Percentiles rank a stretch among this genome's conserved stretches.
phyloP scores from a whole-genome alignment of 768 basidiomycete genomes.

The Scleroderma bovista region DNA sequence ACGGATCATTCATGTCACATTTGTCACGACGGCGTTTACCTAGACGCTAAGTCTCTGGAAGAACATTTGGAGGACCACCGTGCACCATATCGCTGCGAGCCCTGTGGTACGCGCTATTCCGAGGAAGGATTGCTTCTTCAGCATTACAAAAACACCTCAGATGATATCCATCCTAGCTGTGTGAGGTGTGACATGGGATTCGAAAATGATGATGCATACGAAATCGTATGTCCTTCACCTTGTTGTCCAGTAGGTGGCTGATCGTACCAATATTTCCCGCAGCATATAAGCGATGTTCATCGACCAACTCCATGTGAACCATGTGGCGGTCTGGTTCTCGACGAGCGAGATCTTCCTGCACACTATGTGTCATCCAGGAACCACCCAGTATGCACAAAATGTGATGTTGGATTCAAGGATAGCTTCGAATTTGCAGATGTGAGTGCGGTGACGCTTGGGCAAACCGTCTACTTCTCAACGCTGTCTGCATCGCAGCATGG shows the following conservation, averaged over 20 bases:
- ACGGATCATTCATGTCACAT: constrained; percentile 28
- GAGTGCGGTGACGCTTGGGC: constrained; percentile 4
- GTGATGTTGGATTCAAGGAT: constrained; percentile 24
- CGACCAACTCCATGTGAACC: constrained; percentile 31
- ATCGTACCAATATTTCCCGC: constrained; percentile 1
- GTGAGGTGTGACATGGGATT: constrained; percentile 30
- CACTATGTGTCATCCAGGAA: constrained; percentile 24
- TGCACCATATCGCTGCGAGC: constrained; percentile 18
- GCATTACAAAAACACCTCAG: constrained; percentile 36
- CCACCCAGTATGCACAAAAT: constrained; percentile 24
- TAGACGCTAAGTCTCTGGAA: constrained; percentile 18
- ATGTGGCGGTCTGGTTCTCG: constrained; percentile 20
- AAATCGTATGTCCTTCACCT: constrained; percentile 22
- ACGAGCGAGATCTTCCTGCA: constrained; percentile 15
- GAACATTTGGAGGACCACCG: constrained; percentile 28
- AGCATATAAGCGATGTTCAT: constrained; percentile 39
- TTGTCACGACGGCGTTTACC: constrained; percentile 28
- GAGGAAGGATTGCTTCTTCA: constrained; percentile 32
- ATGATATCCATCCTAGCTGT: constrained; percentile 34
- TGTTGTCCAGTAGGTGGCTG: neutral
- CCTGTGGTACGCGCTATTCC: constrained; percentile 19
- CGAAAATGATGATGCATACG: constrained; percentile 23
- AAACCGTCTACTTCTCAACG: constrained; percentile 5
- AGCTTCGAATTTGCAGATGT: constrained; percentile 22
- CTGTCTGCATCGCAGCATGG: constrained; percentile 22